These are phyloP conservation scores for Thermomyces lanuginosus DNA, from an alignment of 2,329 filamentous ascomycete genomes.

Conservation along the genomic window DNA sequence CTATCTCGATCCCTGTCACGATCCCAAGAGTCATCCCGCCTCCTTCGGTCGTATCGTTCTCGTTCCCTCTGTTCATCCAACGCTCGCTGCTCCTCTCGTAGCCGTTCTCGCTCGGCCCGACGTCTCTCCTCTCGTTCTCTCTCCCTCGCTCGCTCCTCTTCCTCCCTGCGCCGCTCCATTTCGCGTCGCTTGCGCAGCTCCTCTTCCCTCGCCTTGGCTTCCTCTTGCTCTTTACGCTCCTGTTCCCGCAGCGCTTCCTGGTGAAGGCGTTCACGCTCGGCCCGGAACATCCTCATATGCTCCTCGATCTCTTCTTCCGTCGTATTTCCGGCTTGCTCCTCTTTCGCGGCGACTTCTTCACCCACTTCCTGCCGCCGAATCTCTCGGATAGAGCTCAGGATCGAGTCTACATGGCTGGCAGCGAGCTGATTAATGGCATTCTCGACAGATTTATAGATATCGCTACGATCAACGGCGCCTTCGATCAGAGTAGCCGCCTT, in stretches of 20 bases:
- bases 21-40: slow-evolving; percentile 27
- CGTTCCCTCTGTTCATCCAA: slow-evolving; percentile 37
- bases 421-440: slow-evolving; percentile 38
- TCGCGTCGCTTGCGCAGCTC: slow-evolving; percentile 28
- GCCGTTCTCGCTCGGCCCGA: slow-evolving; percentile 34
- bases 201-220: slow-evolving; percentile 25
- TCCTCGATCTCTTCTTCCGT: slow-evolving; percentile 44
- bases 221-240: slow-evolving; percentile 33
- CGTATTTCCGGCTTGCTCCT: slow-evolving; percentile 40
- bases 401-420: slow-evolving; percentile 36
- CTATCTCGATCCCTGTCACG: slow-evolving; percentile 9
- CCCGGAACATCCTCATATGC: slow-evolving; percentile 36
- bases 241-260: slow-evolving; percentile 36
- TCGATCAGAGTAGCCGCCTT: slow-evolving; percentile 48
- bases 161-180: slow-evolving; percentile 28
- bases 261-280: slow-evolving; percentile 35
- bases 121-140: slow-evolving; percentile 34
- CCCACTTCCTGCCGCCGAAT: slow-evolving; percentile 43
- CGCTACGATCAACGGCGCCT: slow-evolving; percentile 46
- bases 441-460: slow-evolving; percentile 44
- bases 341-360: slow-evolving; percentile 37
- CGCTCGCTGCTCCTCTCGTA: slow-evolving; percentile 37
- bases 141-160: slow-evolving; percentile 33
- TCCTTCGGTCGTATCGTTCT: slow-evolving; percentile 29
- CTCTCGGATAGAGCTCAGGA: slow-evolving; percentile 39